Evolutionary conservation across 1,284 basidiomycete genomes (phyloP), one percentile per base, ranked within the genome.

Genomic region (Rhodotorula mucilaginosa): DNA sequence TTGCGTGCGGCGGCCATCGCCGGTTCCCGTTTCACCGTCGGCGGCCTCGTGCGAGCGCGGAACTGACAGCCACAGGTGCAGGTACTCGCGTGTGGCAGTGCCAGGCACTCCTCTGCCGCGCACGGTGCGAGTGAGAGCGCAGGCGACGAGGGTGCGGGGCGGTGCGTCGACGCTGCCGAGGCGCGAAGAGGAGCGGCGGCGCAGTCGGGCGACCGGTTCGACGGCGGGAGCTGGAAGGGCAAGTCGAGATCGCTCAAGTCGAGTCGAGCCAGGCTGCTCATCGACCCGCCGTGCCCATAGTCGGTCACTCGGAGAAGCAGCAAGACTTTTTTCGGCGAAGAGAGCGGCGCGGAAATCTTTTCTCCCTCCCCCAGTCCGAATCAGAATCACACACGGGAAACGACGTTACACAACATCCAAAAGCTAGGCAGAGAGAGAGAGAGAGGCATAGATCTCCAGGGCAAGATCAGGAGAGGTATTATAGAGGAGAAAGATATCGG

Each of bases 181-280:
- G n/a, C 13, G 59, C 7, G 29, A 48, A 44, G 47, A 48, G 29
- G 47, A 19, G 12, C 47, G 60, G 31, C 48, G 48, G 61, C 13
- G 52, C 21, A 47, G 4, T 19, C 23, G 19, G 47, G 34, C 61
- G 61, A 18, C 31, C 31, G 39, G 31, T 19, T 58, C 18, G 59
- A 48, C 15, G 26, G 52, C 16, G 63, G 63, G 18, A 64, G 56
- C 31, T 58, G 63, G 63, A 64, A 64, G 16, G 63, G 63, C 26
- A 64, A 46, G 44, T 56, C 63, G 26, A 46, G 39, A 15, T 47
- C 59, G 29, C 46, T 46, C 18, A 46, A 26, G 59, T 48, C 59
- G 26, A 26, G 47, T 18, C 19, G 46, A 26, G 47, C 46, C 47
- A 61, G 59, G 34, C 57, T 58, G 31, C 34, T 61, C 59, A 61